A percentile compares a stretch with the other conserved stretches of the same genome.
These are phyloP conservation scores for Favolaschia claudopus DNA, from an alignment of 768 basidiomycete genomes.

Conservation along the genomic window DNA sequence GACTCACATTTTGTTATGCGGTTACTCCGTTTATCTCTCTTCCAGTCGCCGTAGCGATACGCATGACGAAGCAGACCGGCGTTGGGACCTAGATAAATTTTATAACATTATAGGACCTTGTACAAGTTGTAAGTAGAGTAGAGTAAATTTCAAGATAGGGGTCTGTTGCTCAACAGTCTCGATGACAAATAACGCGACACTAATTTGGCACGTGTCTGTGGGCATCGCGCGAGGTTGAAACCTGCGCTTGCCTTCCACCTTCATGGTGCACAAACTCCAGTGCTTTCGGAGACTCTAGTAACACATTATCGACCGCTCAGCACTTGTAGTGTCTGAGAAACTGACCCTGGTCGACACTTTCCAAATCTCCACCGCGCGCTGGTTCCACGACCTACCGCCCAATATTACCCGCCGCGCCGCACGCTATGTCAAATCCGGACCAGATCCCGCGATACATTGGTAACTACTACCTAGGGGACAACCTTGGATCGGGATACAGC, in stretches of 20 bases:
- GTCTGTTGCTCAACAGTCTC: too few relatives aligned
- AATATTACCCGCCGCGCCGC: not conserved
- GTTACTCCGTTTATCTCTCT: slow-evolving; percentile 22
- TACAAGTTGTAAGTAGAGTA: too few relatives aligned
- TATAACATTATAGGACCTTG: not conserved
- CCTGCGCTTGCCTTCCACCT: slow-evolving; percentile 7
- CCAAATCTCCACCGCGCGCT: not conserved
- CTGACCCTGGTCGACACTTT: not conserved
- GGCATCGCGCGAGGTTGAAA: too few relatives aligned
- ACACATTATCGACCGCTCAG: not conserved
- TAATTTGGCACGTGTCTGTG: too few relatives aligned
- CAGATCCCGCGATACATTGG: slow-evolving; percentile 52
- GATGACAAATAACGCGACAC: too few relatives aligned
- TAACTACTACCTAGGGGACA: slow-evolving; percentile 67
- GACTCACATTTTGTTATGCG: slow-evolving; percentile 19
- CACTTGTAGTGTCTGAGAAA: too few relatives aligned
- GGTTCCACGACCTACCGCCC: too few relatives aligned
- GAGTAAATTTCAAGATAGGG: too few relatives aligned
- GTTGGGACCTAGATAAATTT: not conserved
- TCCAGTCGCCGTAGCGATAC: slow-evolving; percentile 9
- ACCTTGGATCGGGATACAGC: slow-evolving; percentile 77
- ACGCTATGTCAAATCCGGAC: slow-evolving; percentile 17
- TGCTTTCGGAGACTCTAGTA: too few relatives aligned
- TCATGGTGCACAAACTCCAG: slow-evolving; percentile 11
- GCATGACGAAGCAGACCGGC: slow-evolving; percentile 10